These are phyloP conservation scores for Leucocoprinus birnbaumii DNA, from an alignment of 768 basidiomycete genomes.

Conservation along the genomic window DNA sequence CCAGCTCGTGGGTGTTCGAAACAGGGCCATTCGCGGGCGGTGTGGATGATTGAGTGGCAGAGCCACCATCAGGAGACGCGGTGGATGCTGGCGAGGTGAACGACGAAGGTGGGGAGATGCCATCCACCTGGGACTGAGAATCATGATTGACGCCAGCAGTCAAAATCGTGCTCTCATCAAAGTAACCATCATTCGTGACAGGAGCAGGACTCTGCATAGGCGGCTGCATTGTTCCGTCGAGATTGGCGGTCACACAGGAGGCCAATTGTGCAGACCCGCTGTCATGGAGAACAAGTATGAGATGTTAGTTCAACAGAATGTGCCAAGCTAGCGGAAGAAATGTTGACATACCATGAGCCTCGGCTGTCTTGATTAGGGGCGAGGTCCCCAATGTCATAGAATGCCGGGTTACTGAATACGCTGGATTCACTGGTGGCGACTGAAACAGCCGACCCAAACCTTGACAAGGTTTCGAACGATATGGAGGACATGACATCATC, in stretches of 20 bases:
- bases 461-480: slow-evolving; percentile 47
- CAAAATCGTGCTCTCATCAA: slow-evolving; percentile 4
- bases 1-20: not conserved
- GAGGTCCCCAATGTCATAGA: slow-evolving; percentile 25
- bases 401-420: slow-evolving; percentile 32
- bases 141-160: not conserved
- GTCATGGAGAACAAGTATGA: slow-evolving; percentile 1
- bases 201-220: slow-evolving; percentile 4
- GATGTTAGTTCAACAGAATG: slow-evolving; percentile 6
- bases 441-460: slow-evolving; percentile 63
- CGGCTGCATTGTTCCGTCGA: slow-evolving; percentile 2
- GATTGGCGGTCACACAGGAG: not conserved
- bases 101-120: not conserved
- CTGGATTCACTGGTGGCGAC: slow-evolving; percentile 60
- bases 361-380: slow-evolving; percentile 8
- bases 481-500: slow-evolving; percentile 53
- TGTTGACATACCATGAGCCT: slow-evolving; percentile 5
- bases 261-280: slow-evolving; percentile 7
- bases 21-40: not conserved
- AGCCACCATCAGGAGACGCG: not conserved
- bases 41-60: not conserved
- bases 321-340: slow-evolving; percentile 5
- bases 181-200: slow-evolving; percentile 3
- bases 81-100: slow-evolving; percentile 8
- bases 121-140: not conserved